phyloP scores from a whole-genome alignment of 495 filamentous ascomycete species.

The Thermochaetoides thermophila region DNA sequence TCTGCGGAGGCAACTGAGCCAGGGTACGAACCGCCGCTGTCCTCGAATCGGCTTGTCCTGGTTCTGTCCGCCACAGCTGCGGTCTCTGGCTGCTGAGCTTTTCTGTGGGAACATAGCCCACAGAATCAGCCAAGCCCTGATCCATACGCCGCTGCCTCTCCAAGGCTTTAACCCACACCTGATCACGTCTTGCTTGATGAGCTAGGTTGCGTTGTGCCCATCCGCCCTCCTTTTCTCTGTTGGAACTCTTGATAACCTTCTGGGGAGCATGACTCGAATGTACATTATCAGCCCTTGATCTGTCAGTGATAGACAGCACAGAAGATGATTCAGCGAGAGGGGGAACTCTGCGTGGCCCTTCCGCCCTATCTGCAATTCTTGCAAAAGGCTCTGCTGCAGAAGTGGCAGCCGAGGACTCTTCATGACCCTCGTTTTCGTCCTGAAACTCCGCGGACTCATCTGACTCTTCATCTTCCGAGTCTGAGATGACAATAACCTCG shows the following conservation, averaged over 20 bases:
- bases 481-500: slow-evolving; percentile 69
- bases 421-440: slow-evolving; percentile 11
- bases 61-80: slow-evolving; percentile 3
- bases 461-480: slow-evolving; percentile 53
- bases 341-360: neutral
- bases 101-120: neutral
- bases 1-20: slow-evolving; percentile 1
- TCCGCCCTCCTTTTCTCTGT: slow-evolving; percentile 11
- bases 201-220: slow-evolving; percentile 22
- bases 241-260: slow-evolving; percentile 11
- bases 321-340: neutral
- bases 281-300: neutral
- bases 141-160: slow-evolving; percentile 13
- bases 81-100: slow-evolving; percentile 3
- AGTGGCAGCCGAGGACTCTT: slow-evolving; percentile 9
- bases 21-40: neutral
- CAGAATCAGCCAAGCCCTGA: slow-evolving; percentile 2
- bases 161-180: slow-evolving; percentile 19
- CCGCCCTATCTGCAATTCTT: too few species aligned
- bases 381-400: too few species aligned
- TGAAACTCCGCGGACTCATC: slow-evolving; percentile 23
- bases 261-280: slow-evolving; percentile 1
- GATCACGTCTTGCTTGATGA: slow-evolving; percentile 22
- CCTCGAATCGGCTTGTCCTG: neutral
- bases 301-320: neutral